Conservation (phyloP, 176 grass and related monocot genomes). For the Puya raimondii region DNA sequence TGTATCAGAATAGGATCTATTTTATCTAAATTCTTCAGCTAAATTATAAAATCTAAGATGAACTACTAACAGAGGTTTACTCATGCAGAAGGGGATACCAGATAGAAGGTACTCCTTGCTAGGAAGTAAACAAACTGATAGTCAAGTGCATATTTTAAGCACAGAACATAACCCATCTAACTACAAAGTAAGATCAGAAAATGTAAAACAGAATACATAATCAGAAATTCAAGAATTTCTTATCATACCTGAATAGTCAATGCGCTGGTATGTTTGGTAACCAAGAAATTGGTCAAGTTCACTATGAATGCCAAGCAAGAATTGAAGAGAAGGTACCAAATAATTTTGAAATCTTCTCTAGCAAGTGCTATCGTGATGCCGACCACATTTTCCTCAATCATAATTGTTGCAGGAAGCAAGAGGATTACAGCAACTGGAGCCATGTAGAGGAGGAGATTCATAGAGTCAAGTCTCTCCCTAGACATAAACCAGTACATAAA, state of each 20-base stretch:
- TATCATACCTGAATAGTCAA: constrained; percentile 58
- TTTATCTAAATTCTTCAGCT: too few relatives aligned
- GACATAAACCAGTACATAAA: neutral
- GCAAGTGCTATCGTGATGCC: constrained; percentile 56
- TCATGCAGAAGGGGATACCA: too few relatives aligned
- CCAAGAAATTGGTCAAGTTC: constrained; percentile 90
- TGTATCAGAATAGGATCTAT: too few relatives aligned
- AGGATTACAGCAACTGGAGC: constrained; percentile 73
- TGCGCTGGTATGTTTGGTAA: constrained; percentile 86
- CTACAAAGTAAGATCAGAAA: too few relatives aligned
- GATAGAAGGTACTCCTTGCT: too few relatives aligned
- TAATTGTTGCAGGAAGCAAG: constrained; percentile 67
- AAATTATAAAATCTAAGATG: too few relatives aligned
- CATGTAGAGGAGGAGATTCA: constrained; percentile 91
- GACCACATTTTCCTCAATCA: constrained; percentile 72
- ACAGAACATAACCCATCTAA: too few relatives aligned
- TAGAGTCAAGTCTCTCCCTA: constrained; percentile 91
- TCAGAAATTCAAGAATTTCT: too few relatives aligned
- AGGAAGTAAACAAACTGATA: too few relatives aligned
- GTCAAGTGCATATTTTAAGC: too few relatives aligned
- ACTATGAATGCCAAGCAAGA: constrained; percentile 72
- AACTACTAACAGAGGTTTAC: too few relatives aligned
- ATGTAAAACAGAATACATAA: too few relatives aligned
- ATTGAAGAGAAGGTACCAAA: constrained; percentile 71
- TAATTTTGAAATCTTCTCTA: constrained; percentile 49